Conservation (phyloP, 768 basidiomycete species). For the Boletellus emodensis region DNA sequence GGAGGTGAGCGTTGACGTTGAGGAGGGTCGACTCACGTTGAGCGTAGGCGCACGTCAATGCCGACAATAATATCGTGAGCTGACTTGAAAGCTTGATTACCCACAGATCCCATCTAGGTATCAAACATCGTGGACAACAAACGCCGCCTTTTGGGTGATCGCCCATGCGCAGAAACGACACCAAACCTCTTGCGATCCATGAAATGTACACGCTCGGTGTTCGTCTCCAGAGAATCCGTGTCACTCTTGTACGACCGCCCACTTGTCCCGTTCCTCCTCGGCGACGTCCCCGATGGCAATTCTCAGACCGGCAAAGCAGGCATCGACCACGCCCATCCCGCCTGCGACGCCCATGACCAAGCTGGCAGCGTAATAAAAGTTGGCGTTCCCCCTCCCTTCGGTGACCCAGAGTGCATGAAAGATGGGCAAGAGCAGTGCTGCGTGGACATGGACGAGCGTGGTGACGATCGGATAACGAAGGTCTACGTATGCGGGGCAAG, state of each 20-base stretch:
- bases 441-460: slow-evolving; percentile 75
- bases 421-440: slow-evolving; percentile 80
- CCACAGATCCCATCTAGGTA: too few relatives aligned
- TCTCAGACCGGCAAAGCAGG: slow-evolving; percentile 77
- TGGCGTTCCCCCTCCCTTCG: slow-evolving; percentile 93
- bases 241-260: slow-evolving; percentile 30
- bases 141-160: too few relatives aligned
- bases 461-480: slow-evolving; percentile 84
- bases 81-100: too few relatives aligned
- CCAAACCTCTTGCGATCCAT: too few relatives aligned
- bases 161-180: too few relatives aligned
- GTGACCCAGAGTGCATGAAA: slow-evolving; percentile 90
- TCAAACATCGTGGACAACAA: too few relatives aligned
- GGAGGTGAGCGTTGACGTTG: too few relatives aligned
- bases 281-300: slow-evolving; percentile 57
- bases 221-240: background rate
- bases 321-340: slow-evolving; percentile 79
- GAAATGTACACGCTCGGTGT: too few relatives aligned
- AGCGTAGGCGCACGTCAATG: too few relatives aligned
- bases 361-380: slow-evolving; percentile 96
- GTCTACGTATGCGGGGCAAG: slow-evolving; percentile 42
- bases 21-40: too few relatives aligned
- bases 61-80: too few relatives aligned
- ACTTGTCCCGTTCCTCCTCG: slow-evolving; percentile 36
- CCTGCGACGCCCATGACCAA: slow-evolving; percentile 89